Base-by-base conservation (phyloP, 805 yeast species). In the Lachancea waltii region DNA sequence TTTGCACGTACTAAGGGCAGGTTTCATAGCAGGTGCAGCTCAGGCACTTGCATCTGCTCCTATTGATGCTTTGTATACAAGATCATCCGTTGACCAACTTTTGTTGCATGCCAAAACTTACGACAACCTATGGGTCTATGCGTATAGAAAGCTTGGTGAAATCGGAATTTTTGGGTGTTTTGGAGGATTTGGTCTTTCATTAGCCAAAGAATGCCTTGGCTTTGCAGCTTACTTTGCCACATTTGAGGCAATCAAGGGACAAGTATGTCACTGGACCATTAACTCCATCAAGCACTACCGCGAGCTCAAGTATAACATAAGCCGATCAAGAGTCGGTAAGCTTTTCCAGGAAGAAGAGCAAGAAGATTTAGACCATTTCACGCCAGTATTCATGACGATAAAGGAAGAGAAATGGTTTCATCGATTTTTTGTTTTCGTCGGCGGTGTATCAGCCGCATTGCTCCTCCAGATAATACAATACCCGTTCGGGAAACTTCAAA, bases 21-120 rank as follows among this genome's bases (percentile, higher is more conserved):
- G 97, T 0, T 77, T 80, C 40, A 46, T 85, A 0, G 96, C 96
- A 0, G 97, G 97, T 1, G 77, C 81, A 0, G 77, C 79, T 17
- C 95, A 92, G 50, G 82, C 95, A n/a, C 63, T 85, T 13, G 89
- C 85, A 0, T 95, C 95, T 2, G 90, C 96, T 1, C 97, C 97
- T 0, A 69, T 90, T 4, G 97, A 90, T 61, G 95, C 97, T 6
- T 77, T 90, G 3, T 83, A 81, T 53, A 76, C 95, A 1, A 69
- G 97, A 47, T 84, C 89, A 46, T 71, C 79, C 1, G 80, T 85
- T 4, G 74, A 81, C 8, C 95, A 86, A 47, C 63, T 89, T 37
- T 60, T 85, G 11, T 70, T 73, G 36, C 83, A 86, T 5, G 48
- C 53, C 16, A 41, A 48, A 51, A 68, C 71, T 22, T 79, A 83